A percentile compares a stretch with the other conserved stretches of the same genome.
These are phyloP conservation scores for Diplodia seriata DNA, from an alignment of 2,329 filamentous ascomycete species.

Conservation along the genomic window DNA sequence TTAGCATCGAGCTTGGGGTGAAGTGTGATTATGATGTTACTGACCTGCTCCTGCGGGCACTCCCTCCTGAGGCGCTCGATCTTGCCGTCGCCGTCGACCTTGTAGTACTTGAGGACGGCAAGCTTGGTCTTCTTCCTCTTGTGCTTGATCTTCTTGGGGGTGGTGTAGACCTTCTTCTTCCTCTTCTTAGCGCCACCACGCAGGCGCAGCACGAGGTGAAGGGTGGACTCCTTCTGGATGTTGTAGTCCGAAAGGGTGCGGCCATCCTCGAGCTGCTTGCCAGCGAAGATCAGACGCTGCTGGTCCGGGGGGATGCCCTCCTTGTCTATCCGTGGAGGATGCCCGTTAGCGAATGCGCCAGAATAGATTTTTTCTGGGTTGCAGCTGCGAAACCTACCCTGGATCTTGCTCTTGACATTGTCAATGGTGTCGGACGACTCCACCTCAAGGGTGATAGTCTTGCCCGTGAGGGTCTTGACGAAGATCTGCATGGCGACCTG, in stretches of 20 bases:
- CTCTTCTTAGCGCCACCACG: conserved; percentile 98
- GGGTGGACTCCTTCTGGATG: conserved; percentile 99
- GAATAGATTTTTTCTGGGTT: background rate
- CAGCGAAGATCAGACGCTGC: conserved; percentile 99
- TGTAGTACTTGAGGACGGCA: conserved; percentile 99
- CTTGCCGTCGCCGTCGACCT: conserved; percentile 99
- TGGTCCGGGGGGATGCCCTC: conserved; percentile 99
- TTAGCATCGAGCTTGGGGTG: background rate
- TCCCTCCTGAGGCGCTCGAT: conserved; percentile 99
- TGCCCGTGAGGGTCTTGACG: conserved; percentile 84
- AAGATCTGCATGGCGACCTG: conserved; percentile 57
- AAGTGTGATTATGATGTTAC: conserved; percentile 62
- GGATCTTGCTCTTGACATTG: conserved; percentile 99
- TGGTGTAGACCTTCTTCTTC: conserved; percentile 99
- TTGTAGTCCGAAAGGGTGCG: conserved; percentile 99
- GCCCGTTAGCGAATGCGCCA: conserved; percentile 39
- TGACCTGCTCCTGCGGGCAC: conserved; percentile 81
- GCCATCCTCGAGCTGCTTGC: conserved; percentile 99
- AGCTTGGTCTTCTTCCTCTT: conserved; percentile 99
- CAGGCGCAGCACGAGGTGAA: conserved; percentile 96
- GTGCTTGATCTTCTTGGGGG: conserved; percentile 99
- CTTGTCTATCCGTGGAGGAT: conserved; percentile 76
- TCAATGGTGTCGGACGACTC: conserved; percentile 99
- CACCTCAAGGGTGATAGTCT: conserved; percentile 99
- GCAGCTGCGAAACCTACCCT: conserved; percentile 57